These are phyloP conservation scores for Jatropha multifida DNA, from an alignment of 441 rosid genomes.

Conservation along the genomic window DNA sequence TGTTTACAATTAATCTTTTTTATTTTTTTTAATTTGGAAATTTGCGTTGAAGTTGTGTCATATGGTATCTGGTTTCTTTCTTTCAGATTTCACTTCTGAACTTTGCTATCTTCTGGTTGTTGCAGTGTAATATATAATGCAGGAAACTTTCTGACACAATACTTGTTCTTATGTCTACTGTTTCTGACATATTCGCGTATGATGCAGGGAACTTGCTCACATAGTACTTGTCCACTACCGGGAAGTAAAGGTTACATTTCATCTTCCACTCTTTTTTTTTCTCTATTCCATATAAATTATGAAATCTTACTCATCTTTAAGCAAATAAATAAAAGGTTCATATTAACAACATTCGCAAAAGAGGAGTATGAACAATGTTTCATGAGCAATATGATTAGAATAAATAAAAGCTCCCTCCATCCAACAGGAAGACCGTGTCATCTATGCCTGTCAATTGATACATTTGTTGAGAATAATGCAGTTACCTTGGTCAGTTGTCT, in stretches of 20 bases:
- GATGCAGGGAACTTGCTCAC: constrained; percentile 72
- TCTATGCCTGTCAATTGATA: not conserved
- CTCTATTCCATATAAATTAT: not conserved
- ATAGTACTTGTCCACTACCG: constrained; percentile 90
- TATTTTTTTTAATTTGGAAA: not conserved
- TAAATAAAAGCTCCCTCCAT: not conserved
- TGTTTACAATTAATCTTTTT: not conserved
- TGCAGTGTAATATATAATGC: constrained; percentile 25
- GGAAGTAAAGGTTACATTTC: constrained; percentile 68
- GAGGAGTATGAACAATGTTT: not conserved
- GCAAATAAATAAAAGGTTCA: not conserved
- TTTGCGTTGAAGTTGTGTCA: not conserved
- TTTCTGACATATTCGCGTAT: constrained; percentile 3
- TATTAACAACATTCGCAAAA: not conserved
- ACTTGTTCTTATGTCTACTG: constrained; percentile 31
- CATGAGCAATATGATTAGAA: not conserved
- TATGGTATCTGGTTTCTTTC: not conserved
- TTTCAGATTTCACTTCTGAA: not conserved
- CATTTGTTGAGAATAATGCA: not conserved
- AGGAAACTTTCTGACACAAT: constrained; percentile 66
- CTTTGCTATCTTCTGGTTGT: not conserved
- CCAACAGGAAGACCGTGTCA: not conserved
- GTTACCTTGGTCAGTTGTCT: not conserved
- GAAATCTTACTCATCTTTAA: not conserved
- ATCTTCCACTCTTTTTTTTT: constrained; percentile 18